Conservation (phyloP, 306 rosid species). For the Myrica gale region DNA sequence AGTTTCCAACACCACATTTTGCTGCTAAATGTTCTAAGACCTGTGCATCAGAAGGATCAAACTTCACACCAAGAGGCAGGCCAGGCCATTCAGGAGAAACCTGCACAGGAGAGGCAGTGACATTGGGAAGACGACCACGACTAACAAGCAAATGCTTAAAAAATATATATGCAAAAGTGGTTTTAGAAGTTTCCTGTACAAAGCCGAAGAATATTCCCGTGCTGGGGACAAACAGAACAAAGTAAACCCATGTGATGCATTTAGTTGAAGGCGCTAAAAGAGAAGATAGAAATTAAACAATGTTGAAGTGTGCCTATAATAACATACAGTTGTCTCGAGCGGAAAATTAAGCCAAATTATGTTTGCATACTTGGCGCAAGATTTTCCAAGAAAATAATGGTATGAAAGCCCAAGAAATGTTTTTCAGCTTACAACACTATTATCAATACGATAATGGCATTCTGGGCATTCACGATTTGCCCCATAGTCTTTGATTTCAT, state of each 20-base stretch:
- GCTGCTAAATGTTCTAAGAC: conserved; percentile 74
- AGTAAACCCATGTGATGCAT: neutral
- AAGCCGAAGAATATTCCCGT: neutral
- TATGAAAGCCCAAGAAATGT: conserved; percentile 18
- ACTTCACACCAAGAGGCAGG: conserved; percentile 82
- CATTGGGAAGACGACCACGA: conserved; percentile 5
- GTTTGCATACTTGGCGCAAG: neutral
- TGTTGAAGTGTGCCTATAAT: neutral
- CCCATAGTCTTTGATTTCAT: conserved; percentile 66
- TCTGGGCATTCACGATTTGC: conserved; percentile 83
- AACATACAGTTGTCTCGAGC: too few relatives aligned
- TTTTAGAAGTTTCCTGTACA: neutral
- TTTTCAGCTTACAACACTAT: conserved; percentile 69
- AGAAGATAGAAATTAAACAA: neutral
- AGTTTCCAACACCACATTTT: conserved; percentile 61
- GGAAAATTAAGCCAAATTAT: neutral
- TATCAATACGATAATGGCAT: conserved; percentile 56
- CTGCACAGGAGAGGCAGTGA: conserved; percentile 42
- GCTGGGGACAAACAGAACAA: neutral
- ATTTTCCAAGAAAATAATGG: conserved; percentile 1
- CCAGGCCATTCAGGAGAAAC: conserved; percentile 87
- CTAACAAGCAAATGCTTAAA: conserved; percentile 18
- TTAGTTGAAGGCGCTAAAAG: neutral
- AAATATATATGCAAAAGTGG: neutral
- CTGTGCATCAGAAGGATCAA: conserved; percentile 81